These are phyloP conservation scores for Mychonastes homosphaera DNA, from an alignment of 139 green algal genomes.

Conservation along the genomic window DNA sequence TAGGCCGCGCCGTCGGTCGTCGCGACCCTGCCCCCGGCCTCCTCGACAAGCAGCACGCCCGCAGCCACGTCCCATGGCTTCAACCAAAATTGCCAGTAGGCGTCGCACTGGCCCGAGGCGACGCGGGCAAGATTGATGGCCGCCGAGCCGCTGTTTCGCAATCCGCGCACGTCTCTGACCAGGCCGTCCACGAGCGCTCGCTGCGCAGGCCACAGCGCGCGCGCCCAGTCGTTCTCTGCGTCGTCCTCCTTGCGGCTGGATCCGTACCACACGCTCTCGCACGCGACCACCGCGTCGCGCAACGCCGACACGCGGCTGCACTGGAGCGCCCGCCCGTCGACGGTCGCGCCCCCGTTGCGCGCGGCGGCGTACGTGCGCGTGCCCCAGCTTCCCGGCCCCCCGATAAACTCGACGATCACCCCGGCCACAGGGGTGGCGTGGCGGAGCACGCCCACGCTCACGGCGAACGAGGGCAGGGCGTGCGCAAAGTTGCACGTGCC, in stretches of 20 bases:
- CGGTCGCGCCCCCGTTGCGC: constrained; percentile 38
- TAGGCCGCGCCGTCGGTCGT: constrained; percentile 41
- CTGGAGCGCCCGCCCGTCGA: constrained; percentile 59
- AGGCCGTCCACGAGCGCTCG: too few species aligned
- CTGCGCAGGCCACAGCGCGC: too few species aligned
- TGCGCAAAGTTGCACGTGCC: constrained; percentile 84
- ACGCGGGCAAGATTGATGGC: too few species aligned
- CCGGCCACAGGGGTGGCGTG: constrained; percentile 52
- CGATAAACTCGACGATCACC: constrained; percentile 63
- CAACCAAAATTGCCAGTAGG: constrained; percentile 42
- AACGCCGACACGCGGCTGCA: constrained; percentile 35
- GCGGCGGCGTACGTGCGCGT: constrained; percentile 58
- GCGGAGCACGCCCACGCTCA: constrained; percentile 57
- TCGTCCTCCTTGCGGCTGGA: too few species aligned
- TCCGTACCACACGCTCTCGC: too few species aligned
- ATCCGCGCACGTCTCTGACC: too few species aligned
- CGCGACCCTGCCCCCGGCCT: constrained; percentile 37
- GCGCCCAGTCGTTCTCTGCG: too few species aligned
- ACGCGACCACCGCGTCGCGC: constrained; percentile 46
- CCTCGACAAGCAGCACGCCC: constrained; percentile 41
- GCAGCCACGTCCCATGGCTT: constrained; percentile 45
- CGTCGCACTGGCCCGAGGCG: constrained; percentile 37
- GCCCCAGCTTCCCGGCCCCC: constrained; percentile 48
- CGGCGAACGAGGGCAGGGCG: constrained; percentile 48
- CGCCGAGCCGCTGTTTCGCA: too few species aligned